Evolutionary conservation across 371 early-diverging fungal genomes (phyloP).

Genomic region (Saksenaea oblongispora): DNA sequence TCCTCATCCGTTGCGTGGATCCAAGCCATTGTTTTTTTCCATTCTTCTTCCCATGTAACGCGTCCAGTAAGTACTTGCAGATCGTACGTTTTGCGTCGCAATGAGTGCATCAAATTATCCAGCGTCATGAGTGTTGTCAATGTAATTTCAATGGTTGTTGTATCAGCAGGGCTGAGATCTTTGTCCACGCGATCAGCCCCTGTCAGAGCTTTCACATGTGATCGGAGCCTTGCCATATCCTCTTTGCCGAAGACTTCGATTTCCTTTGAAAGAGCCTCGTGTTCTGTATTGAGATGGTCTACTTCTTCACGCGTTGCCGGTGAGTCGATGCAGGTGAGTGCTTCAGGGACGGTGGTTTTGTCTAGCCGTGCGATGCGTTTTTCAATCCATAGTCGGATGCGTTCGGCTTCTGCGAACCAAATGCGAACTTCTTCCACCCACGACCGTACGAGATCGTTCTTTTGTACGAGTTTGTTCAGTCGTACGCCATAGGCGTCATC

Average conservation of each 20-base stretch:
- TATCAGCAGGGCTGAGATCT: constrained; percentile 57
- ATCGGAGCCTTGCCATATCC: constrained; percentile 52
- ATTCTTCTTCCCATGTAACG: constrained; percentile 49
- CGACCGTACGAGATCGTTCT: constrained; percentile 31
- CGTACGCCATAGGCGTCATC: constrained; percentile 10
- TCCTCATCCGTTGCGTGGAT: constrained; percentile 23
- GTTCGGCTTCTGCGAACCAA: constrained; percentile 53
- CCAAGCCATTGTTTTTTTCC: constrained; percentile 27
- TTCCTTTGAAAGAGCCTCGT: constrained; percentile 30
- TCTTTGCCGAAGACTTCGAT: constrained; percentile 43
- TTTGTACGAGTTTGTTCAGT: constrained; percentile 23
- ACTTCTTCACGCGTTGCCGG: constrained; percentile 23
- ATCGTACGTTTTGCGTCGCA: constrained; percentile 40
- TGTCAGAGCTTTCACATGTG: constrained; percentile 54
- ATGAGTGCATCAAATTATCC: constrained; percentile 45
- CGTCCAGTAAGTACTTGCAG: constrained; percentile 43
- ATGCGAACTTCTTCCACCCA: constrained; percentile 57
- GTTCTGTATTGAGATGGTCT: constrained; percentile 23
- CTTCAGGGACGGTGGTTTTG: constrained; percentile 19
- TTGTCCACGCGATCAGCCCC: constrained; percentile 25
- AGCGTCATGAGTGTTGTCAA: constrained; percentile 49
- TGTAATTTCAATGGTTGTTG: constrained; percentile 56
- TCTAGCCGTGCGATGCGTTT: constrained; percentile 33
- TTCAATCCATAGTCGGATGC: constrained; percentile 48
- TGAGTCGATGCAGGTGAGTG: constrained; percentile 23